Evolutionary conservation across 139 green algal species (phyloP).

Genomic region (Tetradesmus obliquus): DNA sequence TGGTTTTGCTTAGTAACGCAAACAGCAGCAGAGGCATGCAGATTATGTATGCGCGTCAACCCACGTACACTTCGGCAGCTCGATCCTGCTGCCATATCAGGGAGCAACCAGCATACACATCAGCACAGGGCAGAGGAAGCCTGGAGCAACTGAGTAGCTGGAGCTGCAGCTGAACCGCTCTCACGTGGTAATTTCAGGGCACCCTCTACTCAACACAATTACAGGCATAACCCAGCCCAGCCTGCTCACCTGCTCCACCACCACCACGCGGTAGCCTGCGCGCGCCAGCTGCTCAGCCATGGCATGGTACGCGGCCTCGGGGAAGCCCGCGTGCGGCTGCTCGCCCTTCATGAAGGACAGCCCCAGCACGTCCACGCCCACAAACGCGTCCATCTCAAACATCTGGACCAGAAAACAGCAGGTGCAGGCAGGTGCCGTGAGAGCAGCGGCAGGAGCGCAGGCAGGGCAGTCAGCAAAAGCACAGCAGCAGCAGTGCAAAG

Average conservation of each 20-base stretch:
- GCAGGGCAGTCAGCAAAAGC: background rate
- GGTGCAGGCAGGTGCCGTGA: background rate
- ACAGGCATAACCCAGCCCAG: background rate
- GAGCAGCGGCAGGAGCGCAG: background rate
- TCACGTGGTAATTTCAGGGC: too few relatives aligned
- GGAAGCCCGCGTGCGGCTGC: conserved; percentile 96
- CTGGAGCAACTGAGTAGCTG: too few relatives aligned
- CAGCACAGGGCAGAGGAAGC: too few relatives aligned
- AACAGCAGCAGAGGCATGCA: too few relatives aligned
- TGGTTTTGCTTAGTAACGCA: too few relatives aligned
- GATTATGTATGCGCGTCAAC: too few relatives aligned
- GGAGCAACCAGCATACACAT: background rate
- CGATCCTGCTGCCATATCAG: background rate
- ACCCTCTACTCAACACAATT: too few relatives aligned
- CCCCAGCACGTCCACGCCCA: conserved; percentile 90
- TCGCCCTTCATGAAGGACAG: conserved; percentile 98
- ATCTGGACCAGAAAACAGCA: conserved; percentile 73
- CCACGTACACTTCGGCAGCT: too few relatives aligned
- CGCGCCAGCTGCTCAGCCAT: conserved; percentile 90
- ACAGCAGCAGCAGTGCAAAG: background rate
- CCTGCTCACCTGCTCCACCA: conserved; percentile 88
- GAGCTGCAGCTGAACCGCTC: too few relatives aligned
- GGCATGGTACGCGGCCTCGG: conserved; percentile 81
- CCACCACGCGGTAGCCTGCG: conserved; percentile 90
- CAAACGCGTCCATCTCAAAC: conserved; percentile 99